A percentile compares a stretch with the other conserved stretches of the same genome.
Evolutionary conservation across 768 basidiomycete genomes (phyloP).

Genomic region (Lanmaoa pseudosensibilis): DNA sequence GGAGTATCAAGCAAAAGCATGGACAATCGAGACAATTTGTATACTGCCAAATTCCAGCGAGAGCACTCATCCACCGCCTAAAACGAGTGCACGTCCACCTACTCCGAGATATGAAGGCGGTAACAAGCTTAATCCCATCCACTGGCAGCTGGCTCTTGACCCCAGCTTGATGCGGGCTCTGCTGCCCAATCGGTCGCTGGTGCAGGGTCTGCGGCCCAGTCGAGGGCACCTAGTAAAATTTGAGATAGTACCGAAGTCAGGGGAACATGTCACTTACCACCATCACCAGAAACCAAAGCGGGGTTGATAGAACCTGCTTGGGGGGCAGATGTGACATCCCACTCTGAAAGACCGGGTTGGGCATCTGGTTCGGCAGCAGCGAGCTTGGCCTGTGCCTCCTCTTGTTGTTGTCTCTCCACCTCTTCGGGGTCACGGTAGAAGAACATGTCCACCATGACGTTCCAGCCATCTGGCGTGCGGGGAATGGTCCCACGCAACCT

Average conservation of each 20-base stretch:
- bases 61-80: background rate
- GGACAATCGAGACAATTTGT: constrained; percentile 19
- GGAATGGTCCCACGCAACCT: constrained; percentile 93
- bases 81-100: constrained; percentile 1
- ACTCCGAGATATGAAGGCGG: background rate
- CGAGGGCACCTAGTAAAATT: constrained; percentile 57
- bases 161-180: constrained; percentile 56
- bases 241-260: background rate
- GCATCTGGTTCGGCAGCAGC: constrained; percentile 56
- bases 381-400: constrained; percentile 84
- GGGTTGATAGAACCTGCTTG: constrained; percentile 77
- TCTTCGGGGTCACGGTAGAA: constrained; percentile 99
- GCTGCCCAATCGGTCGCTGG: constrained; percentile 82
- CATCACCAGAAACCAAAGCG: constrained; percentile 63
- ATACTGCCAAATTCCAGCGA: constrained; percentile 11
- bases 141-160: constrained; percentile 27
- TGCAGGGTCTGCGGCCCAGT: constrained; percentile 76
- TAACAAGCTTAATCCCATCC: constrained; percentile 30
- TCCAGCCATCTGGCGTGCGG: constrained; percentile 91
- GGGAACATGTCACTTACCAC: constrained; percentile 37
- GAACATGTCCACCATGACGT: constrained; percentile 99
- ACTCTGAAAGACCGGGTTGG: constrained; percentile 58
- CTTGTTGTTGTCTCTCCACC: constrained; percentile 96
- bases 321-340: constrained; percentile 73
- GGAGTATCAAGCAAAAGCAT: constrained; percentile 18